These are phyloP conservation scores for Podaxis rugospora DNA, from an alignment of 768 basidiomycete genomes.

Conservation along the genomic window DNA sequence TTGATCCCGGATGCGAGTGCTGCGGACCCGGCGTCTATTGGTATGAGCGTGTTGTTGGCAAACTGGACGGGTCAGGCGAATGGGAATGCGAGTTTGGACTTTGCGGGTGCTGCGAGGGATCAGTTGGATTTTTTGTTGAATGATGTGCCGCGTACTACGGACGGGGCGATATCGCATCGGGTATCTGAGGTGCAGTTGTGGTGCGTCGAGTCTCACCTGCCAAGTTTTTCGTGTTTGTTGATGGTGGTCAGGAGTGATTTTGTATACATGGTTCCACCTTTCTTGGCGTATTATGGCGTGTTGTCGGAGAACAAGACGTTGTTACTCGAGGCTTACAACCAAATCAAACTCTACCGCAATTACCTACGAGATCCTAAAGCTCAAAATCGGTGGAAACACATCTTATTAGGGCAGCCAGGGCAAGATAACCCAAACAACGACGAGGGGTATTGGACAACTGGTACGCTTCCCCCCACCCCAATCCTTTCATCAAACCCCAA, in stretches of 20 bases:
- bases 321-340: slow-evolving; percentile 61
- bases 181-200: slow-evolving; percentile 66
- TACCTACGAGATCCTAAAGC: slow-evolving; percentile 51
- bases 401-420: slow-evolving; percentile 44
- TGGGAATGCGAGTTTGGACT: slow-evolving; percentile 36
- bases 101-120: slow-evolving; percentile 56
- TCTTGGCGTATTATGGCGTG: slow-evolving; percentile 81
- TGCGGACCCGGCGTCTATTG: slow-evolving; percentile 80
- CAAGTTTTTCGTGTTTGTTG: not conserved
- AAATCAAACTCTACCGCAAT: slow-evolving; percentile 66
- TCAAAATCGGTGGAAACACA: slow-evolving; percentile 69
- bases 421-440: slow-evolving; percentile 36
- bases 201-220: slow-evolving; percentile 28
- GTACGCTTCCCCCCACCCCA: slow-evolving; percentile 17
- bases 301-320: slow-evolving; percentile 51
- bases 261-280: slow-evolving; percentile 84
- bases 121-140: slow-evolving; percentile 63
- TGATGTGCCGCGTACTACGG: slow-evolving; percentile 53
- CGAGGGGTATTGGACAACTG: slow-evolving; percentile 76
- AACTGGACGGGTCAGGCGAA: slow-evolving; percentile 40
- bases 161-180: slow-evolving; percentile 84
- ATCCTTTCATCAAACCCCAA: too few relatives aligned
- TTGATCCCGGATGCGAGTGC: slow-evolving; percentile 55
- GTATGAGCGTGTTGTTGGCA: slow-evolving; percentile 59
- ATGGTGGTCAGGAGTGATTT: slow-evolving; percentile 60